phyloP scores from a whole-genome alignment of 179 eudicot genomes.

The Beta corolliflora region DNA sequence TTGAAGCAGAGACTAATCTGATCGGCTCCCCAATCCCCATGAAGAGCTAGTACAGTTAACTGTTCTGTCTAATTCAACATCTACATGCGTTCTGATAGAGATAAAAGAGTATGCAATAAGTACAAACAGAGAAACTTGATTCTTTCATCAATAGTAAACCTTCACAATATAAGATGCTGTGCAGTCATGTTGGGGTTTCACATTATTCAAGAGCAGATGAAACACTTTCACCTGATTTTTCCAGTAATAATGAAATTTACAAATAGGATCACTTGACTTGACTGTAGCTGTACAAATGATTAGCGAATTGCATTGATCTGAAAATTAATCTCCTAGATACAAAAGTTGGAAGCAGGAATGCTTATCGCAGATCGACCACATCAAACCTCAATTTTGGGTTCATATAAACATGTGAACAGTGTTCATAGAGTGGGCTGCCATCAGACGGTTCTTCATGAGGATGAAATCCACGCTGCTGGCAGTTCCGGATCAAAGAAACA shows the following conservation, averaged over 20 bases:
- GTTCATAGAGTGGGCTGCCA: slow-evolving; percentile 94
- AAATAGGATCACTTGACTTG: not conserved
- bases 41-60: too few species aligned
- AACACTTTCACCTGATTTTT: slow-evolving; percentile 10
- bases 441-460: slow-evolving; percentile 98
- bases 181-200: not conserved
- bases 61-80: not conserved
- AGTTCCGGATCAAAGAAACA: slow-evolving; percentile 77
- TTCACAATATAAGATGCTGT: not conserved
- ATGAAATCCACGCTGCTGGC: slow-evolving; percentile 91
- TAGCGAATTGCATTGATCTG: not conserved
- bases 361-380: slow-evolving; percentile 81
- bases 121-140: not conserved
- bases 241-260: slow-evolving; percentile 17
- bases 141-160: not conserved
- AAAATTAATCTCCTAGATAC: slow-evolving; percentile 19
- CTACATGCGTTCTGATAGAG: not conserved
- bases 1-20: too few species aligned
- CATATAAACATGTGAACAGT: slow-evolving; percentile 93
- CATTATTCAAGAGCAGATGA: slow-evolving; percentile 1
- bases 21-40: too few species aligned
- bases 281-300: slow-evolving; percentile 27
- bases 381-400: slow-evolving; percentile 77
- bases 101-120: not conserved
- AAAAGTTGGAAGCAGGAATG: slow-evolving; percentile 5